Conservation (phyloP, 2,329 filamentous ascomycete species). For the Botryosphaeria agaves region DNA sequence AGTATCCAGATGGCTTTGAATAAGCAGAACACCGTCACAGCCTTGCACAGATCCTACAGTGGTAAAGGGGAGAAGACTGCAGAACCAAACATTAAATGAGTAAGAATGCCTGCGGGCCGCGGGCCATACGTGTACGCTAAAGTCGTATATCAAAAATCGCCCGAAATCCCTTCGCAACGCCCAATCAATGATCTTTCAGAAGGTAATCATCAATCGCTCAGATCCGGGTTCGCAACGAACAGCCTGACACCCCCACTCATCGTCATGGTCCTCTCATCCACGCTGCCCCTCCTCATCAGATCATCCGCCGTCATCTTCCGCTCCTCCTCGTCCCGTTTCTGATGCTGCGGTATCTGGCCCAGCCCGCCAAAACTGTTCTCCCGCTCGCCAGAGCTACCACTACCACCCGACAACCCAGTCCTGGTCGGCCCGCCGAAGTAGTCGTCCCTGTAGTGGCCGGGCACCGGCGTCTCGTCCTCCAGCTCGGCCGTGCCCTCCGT, state of each 20-base stretch:
- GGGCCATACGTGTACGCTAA: too few relatives aligned
- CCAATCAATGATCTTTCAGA: too few relatives aligned
- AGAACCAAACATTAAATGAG: too few relatives aligned
- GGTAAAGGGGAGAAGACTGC: too few relatives aligned
- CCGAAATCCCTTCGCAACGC: too few relatives aligned
- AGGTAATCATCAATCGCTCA: conserved; percentile 31
- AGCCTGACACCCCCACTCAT: conserved; percentile 50
- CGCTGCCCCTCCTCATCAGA: conserved; percentile 58
- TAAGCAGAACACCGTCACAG: too few relatives aligned
- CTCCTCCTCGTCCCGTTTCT: conserved; percentile 29
- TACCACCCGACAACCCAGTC: conserved; percentile 23
- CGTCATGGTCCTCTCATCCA: conserved; percentile 66
- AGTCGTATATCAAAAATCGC: too few relatives aligned
- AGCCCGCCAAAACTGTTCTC: conserved; percentile 38
- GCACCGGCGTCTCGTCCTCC: conserved; percentile 29
- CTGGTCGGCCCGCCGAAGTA: conserved; percentile 25
- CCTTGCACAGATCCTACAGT: too few relatives aligned
- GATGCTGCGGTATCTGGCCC: conserved; percentile 30
- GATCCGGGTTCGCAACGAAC: conserved; percentile 76
- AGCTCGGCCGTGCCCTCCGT: conserved; percentile 21
- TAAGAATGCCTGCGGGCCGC: too few relatives aligned
- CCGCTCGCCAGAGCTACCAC: conserved; percentile 23
- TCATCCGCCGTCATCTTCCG: conserved; percentile 53
- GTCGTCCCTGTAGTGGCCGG: conserved; percentile 17
- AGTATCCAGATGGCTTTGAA: too few relatives aligned